Conservation (phyloP, 2,329 filamentous ascomycete genomes). For the Colletotrichum graminicola region DNA sequence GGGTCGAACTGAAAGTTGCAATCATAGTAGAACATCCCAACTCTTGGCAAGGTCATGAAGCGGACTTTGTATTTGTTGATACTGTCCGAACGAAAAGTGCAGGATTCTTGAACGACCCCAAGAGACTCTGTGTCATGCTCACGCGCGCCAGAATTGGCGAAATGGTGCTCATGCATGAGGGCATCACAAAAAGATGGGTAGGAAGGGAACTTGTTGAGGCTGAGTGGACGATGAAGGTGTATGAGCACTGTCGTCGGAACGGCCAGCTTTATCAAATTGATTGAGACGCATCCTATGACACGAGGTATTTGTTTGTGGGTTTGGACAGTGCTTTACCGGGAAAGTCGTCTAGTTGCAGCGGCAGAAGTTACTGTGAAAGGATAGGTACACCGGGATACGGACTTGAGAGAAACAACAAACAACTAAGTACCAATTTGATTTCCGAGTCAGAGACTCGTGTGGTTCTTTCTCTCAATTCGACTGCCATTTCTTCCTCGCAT, state of each 20-base stretch:
- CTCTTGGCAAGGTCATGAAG: constrained; percentile 60
- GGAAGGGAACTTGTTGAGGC: background rate
- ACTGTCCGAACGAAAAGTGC: constrained; percentile 56
- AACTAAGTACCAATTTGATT: background rate
- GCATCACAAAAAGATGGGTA: constrained; percentile 48
- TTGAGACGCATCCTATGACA: background rate
- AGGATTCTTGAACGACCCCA: constrained; percentile 58
- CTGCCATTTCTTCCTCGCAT: background rate
- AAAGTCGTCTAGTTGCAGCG: background rate
- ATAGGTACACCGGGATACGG: background rate
- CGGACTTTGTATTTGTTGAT: constrained; percentile 62
- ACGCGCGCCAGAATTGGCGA: constrained; percentile 60
- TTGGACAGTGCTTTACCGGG: background rate
- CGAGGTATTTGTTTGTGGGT: background rate
- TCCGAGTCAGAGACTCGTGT: background rate
- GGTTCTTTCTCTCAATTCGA: background rate
- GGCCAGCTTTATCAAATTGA: constrained; percentile 13
- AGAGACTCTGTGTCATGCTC: constrained; percentile 60
- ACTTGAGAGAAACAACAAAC: background rate
- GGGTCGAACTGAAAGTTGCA: background rate
- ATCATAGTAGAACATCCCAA: constrained; percentile 60
- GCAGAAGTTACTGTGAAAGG: background rate
- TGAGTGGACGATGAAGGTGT: constrained; percentile 35
- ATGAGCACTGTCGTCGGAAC: constrained; percentile 25
- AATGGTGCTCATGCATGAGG: constrained; percentile 58